phyloP scores from a whole-genome alignment of 1,284 basidiomycete species.

The Pseudozyma tsukubaensis region DNA sequence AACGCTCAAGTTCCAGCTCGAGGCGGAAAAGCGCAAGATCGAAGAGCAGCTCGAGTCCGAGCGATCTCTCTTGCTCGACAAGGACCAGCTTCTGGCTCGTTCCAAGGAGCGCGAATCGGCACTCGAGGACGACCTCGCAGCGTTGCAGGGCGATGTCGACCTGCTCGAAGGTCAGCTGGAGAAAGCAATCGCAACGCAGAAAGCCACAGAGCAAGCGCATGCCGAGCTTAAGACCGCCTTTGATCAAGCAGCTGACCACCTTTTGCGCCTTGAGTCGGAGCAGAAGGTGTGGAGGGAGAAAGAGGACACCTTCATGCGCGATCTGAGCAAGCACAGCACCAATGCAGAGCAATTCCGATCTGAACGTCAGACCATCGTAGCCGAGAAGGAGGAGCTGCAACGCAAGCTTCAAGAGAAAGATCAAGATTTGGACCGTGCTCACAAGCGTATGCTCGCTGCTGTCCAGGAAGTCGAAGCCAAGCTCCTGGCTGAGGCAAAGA shows the following conservation, averaged over 20 bases:
- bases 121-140: conserved; percentile 84
- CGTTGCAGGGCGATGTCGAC: conserved; percentile 85
- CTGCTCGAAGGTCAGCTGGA: conserved; percentile 87
- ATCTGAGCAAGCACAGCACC: conserved; percentile 50
- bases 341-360: conserved; percentile 47
- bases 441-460: conserved; percentile 79
- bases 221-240: conserved; percentile 79
- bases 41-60: conserved; percentile 86
- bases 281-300: conserved; percentile 77
- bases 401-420: conserved; percentile 80
- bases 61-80: conserved; percentile 81
- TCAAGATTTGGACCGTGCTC: conserved; percentile 80
- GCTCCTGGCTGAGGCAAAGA: conserved; percentile 76
- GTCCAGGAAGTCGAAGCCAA: conserved; percentile 81
- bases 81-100: conserved; percentile 84
- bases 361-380: conserved; percentile 42
- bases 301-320: conserved; percentile 71
- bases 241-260: conserved; percentile 83
- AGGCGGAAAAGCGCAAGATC: conserved; percentile 70
- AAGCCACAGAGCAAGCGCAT: conserved; percentile 73
- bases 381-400: conserved; percentile 78
- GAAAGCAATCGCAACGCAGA: conserved; percentile 74
- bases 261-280: conserved; percentile 81
- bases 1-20: conserved; percentile 58
- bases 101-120: conserved; percentile 86